phyloP scores from a whole-genome alignment of 1,284 basidiomycete species.

The Rhodotorula sp. region DNA sequence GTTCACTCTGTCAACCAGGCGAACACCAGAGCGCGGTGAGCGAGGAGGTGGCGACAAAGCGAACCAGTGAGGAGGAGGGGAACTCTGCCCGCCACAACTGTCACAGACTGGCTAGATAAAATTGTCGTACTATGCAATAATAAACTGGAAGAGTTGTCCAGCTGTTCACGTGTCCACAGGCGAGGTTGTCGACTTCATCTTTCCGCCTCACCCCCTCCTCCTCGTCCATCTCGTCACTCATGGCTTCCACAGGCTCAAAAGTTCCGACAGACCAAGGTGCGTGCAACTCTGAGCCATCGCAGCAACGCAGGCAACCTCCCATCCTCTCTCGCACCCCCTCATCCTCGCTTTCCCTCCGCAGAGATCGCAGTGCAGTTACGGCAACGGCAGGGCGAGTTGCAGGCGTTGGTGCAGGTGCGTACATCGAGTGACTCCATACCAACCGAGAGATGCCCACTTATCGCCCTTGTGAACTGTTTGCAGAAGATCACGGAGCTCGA shows the following conservation, averaged over 20 bases:
- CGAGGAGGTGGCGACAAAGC: background rate
- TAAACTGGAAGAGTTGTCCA: too few species aligned
- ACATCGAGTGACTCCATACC: too few species aligned
- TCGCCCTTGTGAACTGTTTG: background rate
- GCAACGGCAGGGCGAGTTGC: constrained; percentile 67
- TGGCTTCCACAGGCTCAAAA: background rate
- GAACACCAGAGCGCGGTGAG: background rate
- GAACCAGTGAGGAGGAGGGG: too few species aligned
- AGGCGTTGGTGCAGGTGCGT: constrained; percentile 65
- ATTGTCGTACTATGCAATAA: too few species aligned
- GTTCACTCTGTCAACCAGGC: too few species aligned
- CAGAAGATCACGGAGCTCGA: constrained; percentile 88
- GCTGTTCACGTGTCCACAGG: too few species aligned
- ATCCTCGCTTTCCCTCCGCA: background rate
- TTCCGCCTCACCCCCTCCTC: background rate
- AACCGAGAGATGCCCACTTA: too few species aligned
- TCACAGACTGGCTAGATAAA: too few species aligned
- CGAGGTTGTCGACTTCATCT: background rate
- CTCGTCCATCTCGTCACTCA: background rate
- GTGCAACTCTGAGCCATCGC: fast-evolving
- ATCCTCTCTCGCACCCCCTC: background rate
- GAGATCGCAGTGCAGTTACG: constrained; percentile 21
- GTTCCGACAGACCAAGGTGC: constrained; percentile 18
- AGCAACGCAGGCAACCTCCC: too few species aligned
- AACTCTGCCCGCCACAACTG: too few species aligned